Conservation (phyloP, 306 rosid species). For the Cucurbita argyrosperma region DNA sequence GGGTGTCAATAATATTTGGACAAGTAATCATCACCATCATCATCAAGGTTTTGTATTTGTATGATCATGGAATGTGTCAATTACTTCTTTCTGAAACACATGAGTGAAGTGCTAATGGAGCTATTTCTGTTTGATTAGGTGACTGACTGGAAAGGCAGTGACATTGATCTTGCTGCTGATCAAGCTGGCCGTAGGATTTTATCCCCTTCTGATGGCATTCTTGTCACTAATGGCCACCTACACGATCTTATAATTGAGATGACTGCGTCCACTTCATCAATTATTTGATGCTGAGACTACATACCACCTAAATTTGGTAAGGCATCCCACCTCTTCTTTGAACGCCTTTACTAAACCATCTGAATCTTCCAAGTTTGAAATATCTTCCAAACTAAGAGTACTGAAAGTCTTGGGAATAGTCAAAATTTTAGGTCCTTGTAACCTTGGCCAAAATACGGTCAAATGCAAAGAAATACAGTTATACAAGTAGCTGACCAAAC, state of each 20-base stretch:
- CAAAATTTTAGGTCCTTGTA: neutral
- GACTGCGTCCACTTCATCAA: slow-evolving; percentile 24
- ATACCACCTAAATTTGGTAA: neutral
- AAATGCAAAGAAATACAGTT: neutral
- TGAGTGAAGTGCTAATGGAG: slow-evolving; percentile 1
- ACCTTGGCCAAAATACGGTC: neutral
- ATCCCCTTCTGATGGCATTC: slow-evolving; percentile 59
- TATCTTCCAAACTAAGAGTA: neutral
- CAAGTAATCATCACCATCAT: neutral
- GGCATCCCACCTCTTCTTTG: neutral
- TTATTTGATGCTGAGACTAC: neutral
- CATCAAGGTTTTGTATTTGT: neutral
- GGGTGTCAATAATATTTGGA: neutral
- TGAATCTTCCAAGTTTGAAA: neutral
- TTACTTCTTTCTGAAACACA: neutral
- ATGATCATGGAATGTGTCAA: neutral
- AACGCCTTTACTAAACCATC: neutral
- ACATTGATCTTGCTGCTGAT: slow-evolving; percentile 64
- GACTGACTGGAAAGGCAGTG: slow-evolving; percentile 67
- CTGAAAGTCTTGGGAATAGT: neutral
- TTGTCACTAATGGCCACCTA: slow-evolving; percentile 43
- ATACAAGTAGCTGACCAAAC: neutral
- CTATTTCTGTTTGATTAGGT: slow-evolving; percentile 29
- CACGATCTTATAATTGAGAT: slow-evolving; percentile 42
- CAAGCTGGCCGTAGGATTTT: slow-evolving; percentile 41